Evolutionary conservation across 805 yeast species (phyloP), one percentile per base, ranked within the genome.

Genomic region (Yarrowia phangngaensis): DNA sequence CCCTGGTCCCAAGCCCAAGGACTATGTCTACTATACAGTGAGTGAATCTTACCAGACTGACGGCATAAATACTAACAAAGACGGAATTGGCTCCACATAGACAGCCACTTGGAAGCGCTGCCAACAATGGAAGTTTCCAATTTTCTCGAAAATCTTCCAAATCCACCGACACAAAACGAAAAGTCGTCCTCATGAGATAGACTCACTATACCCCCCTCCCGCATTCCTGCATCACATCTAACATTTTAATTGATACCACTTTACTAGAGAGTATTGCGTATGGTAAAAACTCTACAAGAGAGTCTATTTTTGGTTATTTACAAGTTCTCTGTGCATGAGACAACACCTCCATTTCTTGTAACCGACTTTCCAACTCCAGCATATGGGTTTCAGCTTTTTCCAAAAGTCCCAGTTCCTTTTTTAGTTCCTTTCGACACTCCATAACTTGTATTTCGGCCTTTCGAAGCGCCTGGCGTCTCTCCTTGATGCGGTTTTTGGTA

Each of bases 111-210:
- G 45, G 45, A 19, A 17, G 24, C 13, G 45, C 45, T 2, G 45
- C 45, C 14, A 38, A 38, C 45, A 17, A 26, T 23, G 23, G n/a
- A n/a, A n/a, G n/a, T n/a, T n/a, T 24, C 41, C 23, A 35, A 15
- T 3, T 34, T n/a, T 17, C 32, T 6, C 31, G 45, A 13, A 38
- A 27, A 9, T 19, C 45, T 38, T n/a, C n/a, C 24, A 13, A n/a
- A 19, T 17, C 31, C 45, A 13, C n/a, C 45, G 45, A 38, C 8
- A 23, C 45, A 8, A 17, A 19, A 19, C 17, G 45, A 27, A 38
- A 38, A 24, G 23, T 38, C 23, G 45, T 38, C 14, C 26, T 38
- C 23, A 38, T 38, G 45, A 13, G 45, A 38, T 38, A 27, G n/a
- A n/a, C n/a, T n/a, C n/a, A n/a, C n/a, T n/a, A n/a, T n/a, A n/a